Conservation (phyloP, 306 rosid species). For the Fagus crenata region DNA sequence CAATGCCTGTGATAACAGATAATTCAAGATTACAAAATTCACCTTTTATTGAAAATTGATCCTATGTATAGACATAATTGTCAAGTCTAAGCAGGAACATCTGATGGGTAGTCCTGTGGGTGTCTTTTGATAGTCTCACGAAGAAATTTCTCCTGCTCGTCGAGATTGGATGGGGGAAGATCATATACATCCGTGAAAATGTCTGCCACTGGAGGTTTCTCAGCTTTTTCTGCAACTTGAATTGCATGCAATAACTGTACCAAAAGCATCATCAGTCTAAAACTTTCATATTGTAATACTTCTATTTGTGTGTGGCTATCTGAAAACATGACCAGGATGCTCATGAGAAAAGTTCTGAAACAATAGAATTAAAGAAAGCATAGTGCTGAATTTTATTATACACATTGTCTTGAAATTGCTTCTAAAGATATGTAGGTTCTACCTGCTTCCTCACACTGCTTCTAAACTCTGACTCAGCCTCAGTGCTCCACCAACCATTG, state of each 20-base stretch:
- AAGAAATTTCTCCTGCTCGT: constrained; percentile 68
- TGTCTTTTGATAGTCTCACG: constrained; percentile 59
- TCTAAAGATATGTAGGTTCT: constrained; percentile 16
- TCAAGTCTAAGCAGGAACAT: constrained; percentile 47
- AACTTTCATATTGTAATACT: not conserved
- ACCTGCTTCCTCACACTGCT: constrained; percentile 63
- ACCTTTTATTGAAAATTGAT: not conserved
- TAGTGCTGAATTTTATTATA: not conserved
- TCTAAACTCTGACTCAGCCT: constrained; percentile 64
- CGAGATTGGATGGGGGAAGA: constrained; percentile 64
- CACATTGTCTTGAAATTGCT: constrained; percentile 2
- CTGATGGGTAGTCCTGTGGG: constrained; percentile 62
- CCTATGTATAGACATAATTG: not conserved
- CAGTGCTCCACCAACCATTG: constrained; percentile 78
- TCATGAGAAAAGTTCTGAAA: not conserved
- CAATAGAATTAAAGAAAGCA: not conserved
- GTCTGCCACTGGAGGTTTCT: constrained; percentile 73
- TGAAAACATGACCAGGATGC: not conserved
- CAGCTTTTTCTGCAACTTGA: constrained; percentile 77
- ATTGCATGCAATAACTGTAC: constrained; percentile 71
- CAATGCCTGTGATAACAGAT: not conserved
- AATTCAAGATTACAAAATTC: not conserved
- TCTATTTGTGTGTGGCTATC: not conserved
- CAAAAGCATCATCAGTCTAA: constrained; percentile 27
- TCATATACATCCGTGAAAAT: constrained; percentile 81